A percentile compares a stretch with the other conserved stretches of the same genome.
Conservation (phyloP, 345 rosid species). For the Camelina laxa region DNA sequence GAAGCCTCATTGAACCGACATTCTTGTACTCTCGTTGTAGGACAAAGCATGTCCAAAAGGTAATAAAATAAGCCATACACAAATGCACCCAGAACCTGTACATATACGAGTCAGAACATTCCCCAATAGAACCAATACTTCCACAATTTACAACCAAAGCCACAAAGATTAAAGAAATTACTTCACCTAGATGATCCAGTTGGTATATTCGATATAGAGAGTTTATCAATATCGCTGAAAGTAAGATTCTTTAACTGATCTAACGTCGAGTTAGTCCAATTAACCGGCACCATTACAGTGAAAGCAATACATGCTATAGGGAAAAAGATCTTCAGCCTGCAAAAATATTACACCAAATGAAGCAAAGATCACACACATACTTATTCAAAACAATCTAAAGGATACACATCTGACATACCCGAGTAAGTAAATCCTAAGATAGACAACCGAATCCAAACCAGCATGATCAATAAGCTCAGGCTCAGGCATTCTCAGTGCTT, state of each 20-base stretch:
- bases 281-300: slow-evolving; percentile 77
- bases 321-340: slow-evolving; percentile 85
- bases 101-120: not conserved
- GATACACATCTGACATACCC: slow-evolving; percentile 53
- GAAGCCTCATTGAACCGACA: slow-evolving; percentile 80
- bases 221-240: slow-evolving; percentile 76
- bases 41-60: slow-evolving; percentile 91
- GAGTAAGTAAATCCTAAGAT: slow-evolving; percentile 76
- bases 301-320: slow-evolving; percentile 79
- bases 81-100: slow-evolving; percentile 93
- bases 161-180: not conserved
- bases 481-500: slow-evolving; percentile 90
- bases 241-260: slow-evolving; percentile 53
- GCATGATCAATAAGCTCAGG: slow-evolving; percentile 90
- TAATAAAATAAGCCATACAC: slow-evolving; percentile 83
- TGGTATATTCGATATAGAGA: slow-evolving; percentile 90
- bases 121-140: not conserved
- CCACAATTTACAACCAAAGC: slow-evolving; percentile 15
- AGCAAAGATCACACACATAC: slow-evolving; percentile 5
- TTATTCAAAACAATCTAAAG: not conserved
- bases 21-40: slow-evolving; percentile 75
- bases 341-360: slow-evolving; percentile 5
- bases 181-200: slow-evolving; percentile 70
- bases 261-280: slow-evolving; percentile 78
- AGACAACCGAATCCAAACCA: slow-evolving; percentile 88